Base-by-base conservation (phyloP, 257 asterid species). In the Euphrasia confusa region DNA sequence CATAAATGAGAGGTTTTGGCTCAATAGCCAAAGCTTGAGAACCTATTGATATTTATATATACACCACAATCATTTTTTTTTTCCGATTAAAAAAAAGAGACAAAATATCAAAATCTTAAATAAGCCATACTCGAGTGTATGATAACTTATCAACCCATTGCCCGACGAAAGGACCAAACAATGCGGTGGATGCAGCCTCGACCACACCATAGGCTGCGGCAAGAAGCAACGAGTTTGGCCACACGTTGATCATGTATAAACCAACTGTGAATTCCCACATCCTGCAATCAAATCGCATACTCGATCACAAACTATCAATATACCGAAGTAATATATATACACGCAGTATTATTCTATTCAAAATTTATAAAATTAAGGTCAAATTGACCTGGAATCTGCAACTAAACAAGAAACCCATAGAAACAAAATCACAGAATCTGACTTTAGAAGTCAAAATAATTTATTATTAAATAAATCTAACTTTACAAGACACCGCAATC, bases 241-340 rank as follows among this genome's bases (percentile, higher is more conserved):
- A 89, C 17, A 89, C 77, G 59, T 83, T 79, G 77, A 92, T 92
- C 99, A 89, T 92, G 80, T 92, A 89, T 54, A 92, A 66, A 61
- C 86, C 97, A 10, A 92, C 94, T 0, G 97, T 89, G 79, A 92
- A 92, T 68, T 92, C 97, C 97, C 99, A 92, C 97, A 92, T 89
- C 81, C 99, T 92, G 82, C 50, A 6, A 42, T 50, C 56, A 7
- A 50, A 35, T 35, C 2, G 52, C 54, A 50, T 45, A 13, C 54
- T 11, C 15, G 15, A 49, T 44, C 15, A 44, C 15, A 44, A 10
- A 12, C 52, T 13, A 45, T 13, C 7, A 10, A n/a, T 2, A 37
- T 7, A 8, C 42, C 42, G 12, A 37, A 37, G 11, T 37, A 35
- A 1, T 35, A 45, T 42, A 12, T 3, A 2, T 7, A 12, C 13